Base-by-base conservation (phyloP, 179 eudicot species). In the Silene noctiflora region DNA sequence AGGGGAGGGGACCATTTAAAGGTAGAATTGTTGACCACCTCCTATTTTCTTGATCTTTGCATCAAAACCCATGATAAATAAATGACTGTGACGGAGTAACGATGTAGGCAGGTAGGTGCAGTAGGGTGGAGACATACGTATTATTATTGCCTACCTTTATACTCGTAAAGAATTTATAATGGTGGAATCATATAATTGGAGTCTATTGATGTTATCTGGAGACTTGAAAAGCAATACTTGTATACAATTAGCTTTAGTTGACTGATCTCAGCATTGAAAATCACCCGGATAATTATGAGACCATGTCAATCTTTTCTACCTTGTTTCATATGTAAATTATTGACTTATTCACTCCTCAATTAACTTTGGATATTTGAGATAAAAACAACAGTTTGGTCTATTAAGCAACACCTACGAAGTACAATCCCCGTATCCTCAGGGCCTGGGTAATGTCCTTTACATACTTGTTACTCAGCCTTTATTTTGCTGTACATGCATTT, bases 231-330 rank as follows among this genome's bases (percentile, higher is more conserved):
- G 55, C 66, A 53, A 33, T 60, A 33, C 70, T 33, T 1, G 6
- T 0, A 33, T 33, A 33, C 39, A 19, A 63, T 78, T 78, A 39
- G 72, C 79, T 78, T 78, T 75, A 66, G 77, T 82, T 82, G 84
- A 82, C 84, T 67, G 59, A 74, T 48, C 20, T 64, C 3, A 44
- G 33, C 77, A 19, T 75, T 55, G 67, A 51, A 75, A 75, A 64
- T 75, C 48, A 62, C 70, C 69, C 39, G 55, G 71, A 76, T 59
- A 75, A n/a, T 13, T 22, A 71, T 51, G 46, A 27, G 85, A 83
- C 80, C 53, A 53, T 75, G 81, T 83, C 81, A 73, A 83, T 79
- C 74, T 67, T 81, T 73, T 77, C 25, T 83, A 73, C 64, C 72
- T 51, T 14, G 27, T 77, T 77, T 66, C 69, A 29, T 73, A 67